Evolutionary conservation across 2,329 filamentous ascomycete species (phyloP).

Genomic region (Stachybotrys chlorohalonatus): DNA sequence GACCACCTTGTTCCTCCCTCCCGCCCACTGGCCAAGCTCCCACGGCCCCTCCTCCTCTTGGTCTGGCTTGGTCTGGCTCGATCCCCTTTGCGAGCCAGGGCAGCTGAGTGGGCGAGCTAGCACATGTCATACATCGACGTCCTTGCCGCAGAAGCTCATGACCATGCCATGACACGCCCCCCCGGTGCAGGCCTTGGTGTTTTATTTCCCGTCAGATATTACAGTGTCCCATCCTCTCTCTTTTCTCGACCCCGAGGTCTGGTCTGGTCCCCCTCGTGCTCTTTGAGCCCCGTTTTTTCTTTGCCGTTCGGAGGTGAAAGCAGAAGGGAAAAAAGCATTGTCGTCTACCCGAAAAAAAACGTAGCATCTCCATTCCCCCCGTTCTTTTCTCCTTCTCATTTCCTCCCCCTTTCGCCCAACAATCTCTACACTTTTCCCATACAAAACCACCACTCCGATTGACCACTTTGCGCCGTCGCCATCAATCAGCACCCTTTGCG

Average conservation of each 20-base stretch:
- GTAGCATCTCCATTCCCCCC: conserved; percentile 39
- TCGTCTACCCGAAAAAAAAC: conserved; percentile 32
- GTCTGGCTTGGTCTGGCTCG: neutral
- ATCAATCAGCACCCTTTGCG: conserved; percentile 30
- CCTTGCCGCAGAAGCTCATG: neutral
- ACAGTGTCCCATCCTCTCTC: neutral
- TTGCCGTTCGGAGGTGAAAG: conserved; percentile 18
- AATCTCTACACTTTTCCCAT: conserved; percentile 21
- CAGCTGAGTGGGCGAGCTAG: neutral
- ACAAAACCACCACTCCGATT: conserved; percentile 21
- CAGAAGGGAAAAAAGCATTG: conserved; percentile 35
- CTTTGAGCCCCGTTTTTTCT: conserved; percentile 37
- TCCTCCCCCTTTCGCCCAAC: conserved; percentile 11
- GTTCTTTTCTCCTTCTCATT: conserved; percentile 13
- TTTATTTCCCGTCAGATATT: neutral
- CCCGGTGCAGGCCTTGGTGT: neutral
- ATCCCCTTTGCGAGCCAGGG: neutral
- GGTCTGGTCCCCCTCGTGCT: conserved; percentile 6
- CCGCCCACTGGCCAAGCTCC: neutral
- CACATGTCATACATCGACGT: neutral
- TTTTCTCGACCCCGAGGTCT: neutral
- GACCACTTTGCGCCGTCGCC: conserved; percentile 21
- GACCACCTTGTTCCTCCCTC: neutral
- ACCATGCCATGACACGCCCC: neutral
- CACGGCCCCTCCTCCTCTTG: neutral